Evolutionary conservation across 2,329 filamentous ascomycete species (phyloP).

Genomic region (Verticillium zaregamsianum): DNA sequence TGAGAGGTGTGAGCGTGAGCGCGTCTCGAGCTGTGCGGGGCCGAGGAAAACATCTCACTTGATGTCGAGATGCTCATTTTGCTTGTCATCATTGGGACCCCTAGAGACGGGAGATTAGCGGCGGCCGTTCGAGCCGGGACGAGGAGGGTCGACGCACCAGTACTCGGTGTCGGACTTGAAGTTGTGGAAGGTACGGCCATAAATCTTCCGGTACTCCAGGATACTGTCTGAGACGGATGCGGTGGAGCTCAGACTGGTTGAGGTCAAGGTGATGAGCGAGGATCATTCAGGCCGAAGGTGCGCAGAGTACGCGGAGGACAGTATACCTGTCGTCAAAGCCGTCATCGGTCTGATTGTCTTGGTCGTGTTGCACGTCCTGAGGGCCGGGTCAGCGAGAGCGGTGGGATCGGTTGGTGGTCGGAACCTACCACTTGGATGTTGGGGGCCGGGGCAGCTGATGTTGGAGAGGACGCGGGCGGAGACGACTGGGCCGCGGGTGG

Average conservation of each 20-base stretch:
- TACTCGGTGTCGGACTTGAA: conserved; percentile 12
- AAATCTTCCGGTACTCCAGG: conserved; percentile 15
- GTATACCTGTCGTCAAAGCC: background rate
- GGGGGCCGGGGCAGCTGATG: background rate
- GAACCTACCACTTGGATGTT: background rate
- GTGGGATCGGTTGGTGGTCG: background rate
- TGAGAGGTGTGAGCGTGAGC: background rate
- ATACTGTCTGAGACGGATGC: conserved; percentile 18
- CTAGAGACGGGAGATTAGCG: conserved; percentile 3
- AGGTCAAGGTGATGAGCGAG: background rate
- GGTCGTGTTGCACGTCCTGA: background rate
- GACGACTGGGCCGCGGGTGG: background rate
- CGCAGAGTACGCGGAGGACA: background rate
- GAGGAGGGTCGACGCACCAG: background rate
- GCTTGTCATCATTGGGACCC: conserved; percentile 15
- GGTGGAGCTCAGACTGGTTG: conserved; percentile 11
- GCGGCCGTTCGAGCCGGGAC: background rate
- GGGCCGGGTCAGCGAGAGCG: background rate
- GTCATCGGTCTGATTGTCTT: background rate
- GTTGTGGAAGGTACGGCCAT: conserved; percentile 17
- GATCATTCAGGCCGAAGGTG: background rate
- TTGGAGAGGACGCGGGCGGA: background rate
- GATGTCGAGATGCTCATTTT: conserved; percentile 13
- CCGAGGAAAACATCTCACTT: conserved; percentile 7
- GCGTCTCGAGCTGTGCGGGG: background rate